Base-by-base conservation (phyloP, 225 moss, liverwort and hornwort genomes). In the Straminergon stramineum region DNA sequence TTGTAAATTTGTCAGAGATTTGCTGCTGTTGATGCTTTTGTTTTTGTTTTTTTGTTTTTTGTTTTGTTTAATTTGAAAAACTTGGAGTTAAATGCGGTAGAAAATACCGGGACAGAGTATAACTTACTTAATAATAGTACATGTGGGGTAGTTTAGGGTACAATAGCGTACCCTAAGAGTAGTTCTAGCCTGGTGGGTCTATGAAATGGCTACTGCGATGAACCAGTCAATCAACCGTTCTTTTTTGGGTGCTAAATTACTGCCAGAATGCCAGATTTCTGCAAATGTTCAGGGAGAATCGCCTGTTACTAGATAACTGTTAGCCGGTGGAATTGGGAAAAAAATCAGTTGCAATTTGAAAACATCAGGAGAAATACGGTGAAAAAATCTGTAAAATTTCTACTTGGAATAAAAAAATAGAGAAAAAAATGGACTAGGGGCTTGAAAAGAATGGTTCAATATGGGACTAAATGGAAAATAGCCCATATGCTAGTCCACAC, bases 401-500 rank as follows among this genome's bases (percentile, higher is more conserved):
- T 20, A 16, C 1, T 64, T 31, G 5, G 35, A 34, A 10, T 5
- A 7, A 7, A 27, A 62, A 62, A 62, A 62, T 27, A 62, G 62
- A 62, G 28, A 18, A 10, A 66, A 34, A 35, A 66, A 66, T 10
- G 5, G 10, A 19, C 18, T 35, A 0, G 0, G 0, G 18, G 10
- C 10, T 18, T 66, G 65, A 35, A 66, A 34, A 63, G 34, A 34
- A 1, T 35, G 5, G 19, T 67, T 67, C 35, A 10, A 67, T 5
- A 5, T 9, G 34, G 34, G 1, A 65, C 9, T 34, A 9, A 1
- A 0, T 5, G 9, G 5, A 35, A 66, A 66, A 66, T 35, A 18
- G 66, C 17, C 18, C 3, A 9, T 32, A 17, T 32, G 17, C 1
- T 19, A 3, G 2, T 74, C 3, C 3, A 74, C 10, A 17, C 9